phyloP scores from a whole-genome alignment of 225 moss, liverwort and hornwort genomes.

The Straminergon stramineum region DNA sequence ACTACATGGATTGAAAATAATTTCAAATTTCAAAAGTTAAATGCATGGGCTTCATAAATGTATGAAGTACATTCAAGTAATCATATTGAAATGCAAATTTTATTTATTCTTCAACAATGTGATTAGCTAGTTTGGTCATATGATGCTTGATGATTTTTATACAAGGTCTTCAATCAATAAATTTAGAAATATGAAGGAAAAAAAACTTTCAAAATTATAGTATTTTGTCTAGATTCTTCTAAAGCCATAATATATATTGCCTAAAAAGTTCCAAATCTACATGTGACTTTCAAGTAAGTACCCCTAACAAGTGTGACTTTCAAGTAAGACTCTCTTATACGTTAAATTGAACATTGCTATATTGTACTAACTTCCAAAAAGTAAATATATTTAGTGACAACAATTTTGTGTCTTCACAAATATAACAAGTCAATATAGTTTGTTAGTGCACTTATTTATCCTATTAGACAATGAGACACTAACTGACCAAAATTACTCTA shows the following conservation, averaged over 20 bases:
- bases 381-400: background rate
- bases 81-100: background rate
- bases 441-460: background rate
- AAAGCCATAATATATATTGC: too few species aligned
- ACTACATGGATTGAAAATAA: background rate
- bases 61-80: background rate
- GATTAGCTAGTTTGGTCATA: background rate
- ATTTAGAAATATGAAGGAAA: background rate
- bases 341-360: background rate
- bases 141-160: background rate
- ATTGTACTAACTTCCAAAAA: background rate
- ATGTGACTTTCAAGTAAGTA: rapidly evolving
- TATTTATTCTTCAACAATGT: background rate
- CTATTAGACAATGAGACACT: background rate
- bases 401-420: background rate
- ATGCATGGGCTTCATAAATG: rapidly evolving
- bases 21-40: too few species aligned
- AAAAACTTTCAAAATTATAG: background rate
- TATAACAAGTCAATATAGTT: background rate
- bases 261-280: background rate
- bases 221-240: background rate
- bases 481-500: background rate
- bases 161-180: background rate
- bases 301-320: too few species aligned
- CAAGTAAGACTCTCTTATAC: rapidly evolving